Evolutionary conservation across 2,329 filamentous ascomycete species (phyloP), one percentile per base, ranked within the genome.

Genomic region (Nemania sp.): DNA sequence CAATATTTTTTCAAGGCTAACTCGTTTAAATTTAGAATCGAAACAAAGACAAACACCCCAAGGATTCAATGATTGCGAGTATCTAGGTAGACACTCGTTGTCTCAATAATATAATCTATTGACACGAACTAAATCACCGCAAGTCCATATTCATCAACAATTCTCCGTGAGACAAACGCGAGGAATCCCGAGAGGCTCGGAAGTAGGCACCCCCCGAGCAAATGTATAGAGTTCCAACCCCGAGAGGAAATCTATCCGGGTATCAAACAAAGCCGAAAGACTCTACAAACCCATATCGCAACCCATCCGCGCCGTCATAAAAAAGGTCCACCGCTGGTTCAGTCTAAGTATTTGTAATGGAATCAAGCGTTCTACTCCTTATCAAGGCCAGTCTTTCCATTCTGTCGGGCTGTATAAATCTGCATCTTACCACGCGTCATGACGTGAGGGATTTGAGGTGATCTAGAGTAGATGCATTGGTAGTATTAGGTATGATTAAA

Each of bases 181-280:
- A 41, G 8, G 5, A 19, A 34, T 22, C 6, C 11, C 23, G 9
- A 24, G 26, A 20, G 19, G 39, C 19, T 33, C 22, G 42, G 14
- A 47, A 36, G 41, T 31, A 15, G 44, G 17, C 31, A 44, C 40
- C 15, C 40, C 58, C 44, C 41, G 28, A 44, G 57, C 39, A 49
- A 26, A 52, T 31, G 26, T 52, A 53, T 51, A 47, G 30, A 62
- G 58, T 62, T 51, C 60, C 57, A 50, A 54, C 56, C 61, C 62
- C 60, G 63, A 66, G 62, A 62, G 58, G 56, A 57, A 69, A 67
- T 61, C 69, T 71, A 71, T 67, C 68, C 68, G 68, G 69, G 69
- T 71, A 71, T 71, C 69, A 70, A 70, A 66, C 65, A 68, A 56
- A 49, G 56, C 45, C 50, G 54, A 63, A n/a, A 50, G 52, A 54